Evolutionary conservation across 176 grass and related monocot genomes (phyloP).

Genomic region (Guadua angustifolia): DNA sequence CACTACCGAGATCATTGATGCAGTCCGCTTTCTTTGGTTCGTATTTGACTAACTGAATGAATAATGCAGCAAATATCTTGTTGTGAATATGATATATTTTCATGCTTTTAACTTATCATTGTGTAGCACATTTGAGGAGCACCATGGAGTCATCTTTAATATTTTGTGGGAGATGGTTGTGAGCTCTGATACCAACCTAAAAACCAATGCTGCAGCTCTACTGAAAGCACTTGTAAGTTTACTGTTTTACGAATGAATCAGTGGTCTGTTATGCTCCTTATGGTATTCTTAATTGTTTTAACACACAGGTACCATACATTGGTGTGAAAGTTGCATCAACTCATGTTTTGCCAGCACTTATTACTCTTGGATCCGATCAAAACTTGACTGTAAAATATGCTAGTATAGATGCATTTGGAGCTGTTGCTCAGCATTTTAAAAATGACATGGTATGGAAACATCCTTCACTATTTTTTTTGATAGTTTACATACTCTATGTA

Average conservation of each 20-base stretch:
- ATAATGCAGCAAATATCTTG: slow-evolving; percentile 26
- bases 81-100: slow-evolving; percentile 41
- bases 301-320: slow-evolving; percentile 76
- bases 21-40: slow-evolving; percentile 88
- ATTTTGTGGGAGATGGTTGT: slow-evolving; percentile 99
- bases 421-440: slow-evolving; percentile 96
- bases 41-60: slow-evolving; percentile 43
- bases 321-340: slow-evolving; percentile 81
- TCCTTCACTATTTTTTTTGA: slow-evolving; percentile 28
- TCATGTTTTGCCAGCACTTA: slow-evolving; percentile 90
- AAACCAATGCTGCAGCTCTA: slow-evolving; percentile 79
- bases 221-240: slow-evolving; percentile 89
- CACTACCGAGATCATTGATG: slow-evolving; percentile 76
- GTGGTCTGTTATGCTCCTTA: slow-evolving; percentile 23
- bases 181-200: slow-evolving; percentile 74
- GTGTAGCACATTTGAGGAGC: slow-evolving; percentile 85
- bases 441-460: slow-evolving; percentile 80
- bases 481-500: slow-evolving; percentile 22
- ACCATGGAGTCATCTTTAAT: slow-evolving; percentile 83
- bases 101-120: slow-evolving; percentile 44
- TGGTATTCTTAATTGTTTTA: slow-evolving; percentile 41
- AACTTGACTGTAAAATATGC: slow-evolving; percentile 94
- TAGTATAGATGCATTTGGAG: slow-evolving; percentile 94
- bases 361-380: slow-evolving; percentile 90
- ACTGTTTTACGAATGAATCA: slow-evolving; percentile 38